Base-by-base conservation (phyloP, 805 yeast species). In the Grigorovia humatica region DNA sequence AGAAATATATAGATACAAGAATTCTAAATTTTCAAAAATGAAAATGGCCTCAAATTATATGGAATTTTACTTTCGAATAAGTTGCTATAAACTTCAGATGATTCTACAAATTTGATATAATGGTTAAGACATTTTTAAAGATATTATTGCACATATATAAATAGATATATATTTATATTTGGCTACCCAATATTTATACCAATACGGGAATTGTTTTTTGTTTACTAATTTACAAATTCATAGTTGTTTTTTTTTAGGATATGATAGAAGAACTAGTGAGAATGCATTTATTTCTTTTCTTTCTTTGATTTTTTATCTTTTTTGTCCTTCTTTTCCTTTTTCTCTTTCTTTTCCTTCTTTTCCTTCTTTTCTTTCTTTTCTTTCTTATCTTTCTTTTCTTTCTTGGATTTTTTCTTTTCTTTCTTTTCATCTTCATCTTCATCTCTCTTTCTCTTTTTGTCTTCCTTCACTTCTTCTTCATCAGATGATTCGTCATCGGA, bases 401-500 rank as follows among this genome's bases (percentile, higher is more conserved):
- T 65, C 64, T 71, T 70, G 43, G 66, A 63, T 54, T 69, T 66
- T 56, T 69, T 68, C 4, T 63, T 59, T 48, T 65, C 62, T 53
- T 68, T 62, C 18, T 55, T 55, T 32, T 59, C 59, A 60, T 61
- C 58, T 47, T 66, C 65, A 32, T 67, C 64, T 55, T 68, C 63
- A 54, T 63, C 58, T 52, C 63, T 63, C 59, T 60, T 60, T 54
- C 66, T 67, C 57, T 67, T 61, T 29, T 70, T 61, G 59, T 69
- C 59, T 54, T 71, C 67, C 53, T 69, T 62, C 52, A 65, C 57
- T 48, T 64, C 62, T 51, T 68, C 69, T 55, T 71, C 69, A 55
- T 71, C 71, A 52, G 69, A 68, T 44, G 68, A 69, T 51, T 70
- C 70, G 51, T 66, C 70, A 54, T 70, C 70, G 54, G 69, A 66